Base-by-base conservation (phyloP, 1,284 basidiomycete genomes). In the Cryptococcus wingfieldii region DNA sequence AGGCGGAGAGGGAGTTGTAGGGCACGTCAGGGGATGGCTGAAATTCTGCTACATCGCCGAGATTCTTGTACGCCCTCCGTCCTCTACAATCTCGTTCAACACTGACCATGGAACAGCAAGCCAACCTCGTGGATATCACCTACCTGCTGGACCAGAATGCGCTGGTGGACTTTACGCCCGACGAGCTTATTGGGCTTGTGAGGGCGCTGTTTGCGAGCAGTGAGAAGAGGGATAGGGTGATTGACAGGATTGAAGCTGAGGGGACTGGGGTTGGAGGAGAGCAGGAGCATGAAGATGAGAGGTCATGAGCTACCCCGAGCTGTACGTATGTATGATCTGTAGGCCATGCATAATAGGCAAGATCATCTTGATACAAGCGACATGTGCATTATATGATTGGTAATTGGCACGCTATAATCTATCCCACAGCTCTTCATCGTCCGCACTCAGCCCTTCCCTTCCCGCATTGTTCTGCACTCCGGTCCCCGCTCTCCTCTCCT, bases 11-110 rank as follows among this genome's bases (percentile, higher is more conserved):
- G 50, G 64, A 6, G 67, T 75, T 3, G 73, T 76, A 1, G 66
- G 69, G 2, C 88, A 89, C 63, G 90, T 93, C 16, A 88, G 89
- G 0, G 50, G 84, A n/a, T 97, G 91, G 93, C 82, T 95, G 66
- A 95, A 95, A 72, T 94, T 90, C 74, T 90, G 88, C 19, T 97
- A 96, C 75, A 80, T 95, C 1, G 88, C 88, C 2, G 92, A 96
- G 72, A 80, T 97, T 12, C 75, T 97, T 77, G 90, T 91, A 61
- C 56, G 87, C 80, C 12, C n/a, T 38, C 9, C 37, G 37, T 46
- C 27, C 19, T 5, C 2, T 28, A n/a, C 27, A 6, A 4, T 16
- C 16, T 25, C 38, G 38, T 41, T 10, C 4, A 38, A 38, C 10
- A n/a, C 47, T 39, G 16, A 49, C 19, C 18, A 4, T 31, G 13